Base-by-base conservation (phyloP, 495 filamentous ascomycete genomes). In the Chaetomium fimeti region DNA sequence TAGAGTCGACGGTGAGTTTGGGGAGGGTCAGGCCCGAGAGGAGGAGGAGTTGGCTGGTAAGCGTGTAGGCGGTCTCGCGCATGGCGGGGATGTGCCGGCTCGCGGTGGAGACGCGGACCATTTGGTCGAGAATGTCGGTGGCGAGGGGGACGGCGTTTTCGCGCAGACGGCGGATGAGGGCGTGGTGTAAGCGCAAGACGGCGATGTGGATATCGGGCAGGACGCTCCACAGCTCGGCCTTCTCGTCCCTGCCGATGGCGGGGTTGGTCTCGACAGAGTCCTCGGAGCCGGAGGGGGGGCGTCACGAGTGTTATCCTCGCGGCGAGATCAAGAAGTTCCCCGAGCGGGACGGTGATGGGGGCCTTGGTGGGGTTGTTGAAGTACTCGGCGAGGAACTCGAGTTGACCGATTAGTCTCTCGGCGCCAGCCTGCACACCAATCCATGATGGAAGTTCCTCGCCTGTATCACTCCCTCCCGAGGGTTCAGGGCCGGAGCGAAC, bases 151-250 rank as follows among this genome's bases (percentile, higher is more conserved):
- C 61, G 28, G 83, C 78, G 56, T 77, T 81, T 11, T 75, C 74
- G 48, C 79, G 80, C 11, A 93, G 73, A 15, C 87, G 81, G 56
- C 77, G 68, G 38, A 85, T 67, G 52, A 91, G 62, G 32, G 76
- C 71, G 11, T 76, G 66, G 57, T 89, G 77, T 6, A 95, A 67
- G 25, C 80, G 77, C 61, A 94, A 76, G 42, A 85, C 83, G 15
- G 88, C 84, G 43, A 84, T 73, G 66, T 97, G 91, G 65, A 96
- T 85, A 25, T 83, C 80, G 29, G 92, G 91, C 7, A 96, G 76
- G 38, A 85, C 81, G 27, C 79, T 74, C 81, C 86, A 91, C 13
- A 97, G 78, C 49, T 82, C 81, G 65, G 93, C 90, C 64, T 88
- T 85, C 74, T 97, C 92, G 52, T 91, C 90, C 54, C 87, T 84